These are phyloP conservation scores for Athelia sp. DNA, from an alignment of 1,284 basidiomycete genomes.

Conservation along the genomic window DNA sequence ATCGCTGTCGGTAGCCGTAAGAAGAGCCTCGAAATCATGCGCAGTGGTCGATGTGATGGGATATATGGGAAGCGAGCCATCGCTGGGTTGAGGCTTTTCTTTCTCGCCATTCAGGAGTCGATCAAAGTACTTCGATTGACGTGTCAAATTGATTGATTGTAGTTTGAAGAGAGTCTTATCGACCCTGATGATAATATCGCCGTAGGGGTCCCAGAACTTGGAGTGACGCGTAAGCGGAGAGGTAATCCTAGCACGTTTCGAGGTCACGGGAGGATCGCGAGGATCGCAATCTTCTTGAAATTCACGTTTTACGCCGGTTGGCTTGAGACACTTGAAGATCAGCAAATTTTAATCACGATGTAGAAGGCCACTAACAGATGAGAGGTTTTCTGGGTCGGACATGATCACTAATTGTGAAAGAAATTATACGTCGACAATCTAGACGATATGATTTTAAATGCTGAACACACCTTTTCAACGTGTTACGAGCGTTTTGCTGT, in stretches of 20 bases:
- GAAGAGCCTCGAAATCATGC: not conserved
- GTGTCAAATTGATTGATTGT: not conserved
- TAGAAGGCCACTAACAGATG: too few relatives aligned
- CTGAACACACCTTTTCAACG: too few relatives aligned
- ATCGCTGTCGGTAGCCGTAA: not conserved
- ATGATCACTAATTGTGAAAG: too few relatives aligned
- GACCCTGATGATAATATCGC: not conserved
- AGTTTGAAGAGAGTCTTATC: not conserved
- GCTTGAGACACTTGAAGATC: too few relatives aligned
- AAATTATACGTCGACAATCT: too few relatives aligned
- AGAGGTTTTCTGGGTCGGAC: too few relatives aligned
- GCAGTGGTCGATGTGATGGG: not conserved
- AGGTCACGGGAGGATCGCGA: not conserved
- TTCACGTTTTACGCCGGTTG: not conserved
- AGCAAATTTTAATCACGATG: too few relatives aligned
- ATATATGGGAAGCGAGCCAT: not conserved
- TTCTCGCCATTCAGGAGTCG: not conserved
- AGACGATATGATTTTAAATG: too few relatives aligned
- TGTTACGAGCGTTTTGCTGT: too few relatives aligned
- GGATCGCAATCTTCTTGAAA: not conserved
- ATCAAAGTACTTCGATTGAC: not conserved
- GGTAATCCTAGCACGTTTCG: not conserved
- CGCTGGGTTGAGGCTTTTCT: not conserved
- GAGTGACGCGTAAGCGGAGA: not conserved
- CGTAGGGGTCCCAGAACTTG: not conserved